Percentiles rank a stretch among this genome's conserved stretches.
Conservation (phyloP, 2,329 filamentous ascomycete genomes). For the Coleophoma cylindrospora region DNA sequence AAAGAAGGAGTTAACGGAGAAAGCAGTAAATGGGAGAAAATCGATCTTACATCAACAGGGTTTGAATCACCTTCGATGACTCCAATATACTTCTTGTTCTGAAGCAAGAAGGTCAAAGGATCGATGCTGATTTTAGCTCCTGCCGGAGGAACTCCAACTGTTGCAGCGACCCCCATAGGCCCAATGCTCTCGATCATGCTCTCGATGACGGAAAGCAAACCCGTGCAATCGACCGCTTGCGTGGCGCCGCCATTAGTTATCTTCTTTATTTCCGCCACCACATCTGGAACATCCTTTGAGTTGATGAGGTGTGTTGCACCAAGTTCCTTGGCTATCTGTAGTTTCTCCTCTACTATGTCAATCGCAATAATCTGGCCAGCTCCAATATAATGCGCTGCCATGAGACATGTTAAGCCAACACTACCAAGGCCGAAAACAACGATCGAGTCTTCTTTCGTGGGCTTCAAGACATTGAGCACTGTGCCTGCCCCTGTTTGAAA, state of each 20-base stretch:
- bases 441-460: slow-evolving; percentile 20
- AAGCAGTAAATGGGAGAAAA: too few species aligned
- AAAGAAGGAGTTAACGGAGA: too few species aligned
- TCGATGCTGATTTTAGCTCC: slow-evolving; percentile 22
- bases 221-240: slow-evolving; percentile 27
- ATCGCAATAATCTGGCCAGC: slow-evolving; percentile 35
- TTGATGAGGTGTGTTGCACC: slow-evolving; percentile 38
- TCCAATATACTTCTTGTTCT: slow-evolving; percentile 26
- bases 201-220: slow-evolving; percentile 23
- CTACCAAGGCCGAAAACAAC: slow-evolving; percentile 32
- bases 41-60: slow-evolving; percentile 12
- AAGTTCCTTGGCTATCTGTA: slow-evolving; percentile 35
- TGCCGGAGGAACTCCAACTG: slow-evolving; percentile 27
- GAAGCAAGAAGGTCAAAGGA: slow-evolving; percentile 18
- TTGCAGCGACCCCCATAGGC: slow-evolving; percentile 25
- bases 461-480: slow-evolving; percentile 29
- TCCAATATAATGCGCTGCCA: slow-evolving; percentile 27
- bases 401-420: slow-evolving; percentile 32
- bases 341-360: slow-evolving; percentile 34
- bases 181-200: slow-evolving; percentile 24
- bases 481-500: slow-evolving; percentile 36
- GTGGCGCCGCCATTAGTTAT: slow-evolving; percentile 23
- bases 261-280: slow-evolving; percentile 24
- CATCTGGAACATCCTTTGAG: slow-evolving; percentile 20
- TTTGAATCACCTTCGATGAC: slow-evolving; percentile 28